Base-by-base conservation (phyloP, 306 rosid genomes). In the Cicer cuneatum region DNA sequence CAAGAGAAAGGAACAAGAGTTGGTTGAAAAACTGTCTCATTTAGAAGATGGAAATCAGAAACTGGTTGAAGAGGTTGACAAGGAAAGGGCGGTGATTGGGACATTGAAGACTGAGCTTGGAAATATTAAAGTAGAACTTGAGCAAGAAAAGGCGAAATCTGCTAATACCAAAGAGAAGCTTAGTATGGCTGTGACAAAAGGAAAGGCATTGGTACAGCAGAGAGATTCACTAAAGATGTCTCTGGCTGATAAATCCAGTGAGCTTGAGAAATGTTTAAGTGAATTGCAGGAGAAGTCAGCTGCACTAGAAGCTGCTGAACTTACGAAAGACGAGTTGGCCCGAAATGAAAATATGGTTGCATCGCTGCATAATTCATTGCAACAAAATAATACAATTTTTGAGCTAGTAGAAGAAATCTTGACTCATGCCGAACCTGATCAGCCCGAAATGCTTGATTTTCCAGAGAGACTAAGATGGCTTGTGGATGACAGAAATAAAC, bases 131-230 rank as follows among this genome's bases (percentile, higher is more conserved):
- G 62, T 10, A 54, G 97, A 85, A 72, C 89, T 86, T 78, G 96
- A 92, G 90, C 96, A 90, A 82, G 98, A 94, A 85, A 95, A 83
- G 86, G 76, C 24, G 65, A 88, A 85, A 85, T 77, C 76, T 68
- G 69, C 79, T 82, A 90, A 82, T 85, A 87, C 90, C 49, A 95
- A 81, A 90, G 99, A 95, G 80, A 95, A 95, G 83, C 96, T 95
- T 68, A 78, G 88, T 72, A 89, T 92, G 89, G 99, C 98, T 69
- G 97, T 95, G 76, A 89, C 97, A 33, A 95, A 95, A 81, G 99
- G 99, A 53, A 95, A 95, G 86, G 98, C 93, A 3, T 77, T 95
- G 87, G 96, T 95, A 75, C 99, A 95, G 64, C 96, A 95, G 82
- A 87, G 97, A 77, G 96, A 92, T 83, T 83, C 86, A 3, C 81